phyloP scores from a whole-genome alignment of 768 basidiomycete genomes.

The Pholiota molesta region DNA sequence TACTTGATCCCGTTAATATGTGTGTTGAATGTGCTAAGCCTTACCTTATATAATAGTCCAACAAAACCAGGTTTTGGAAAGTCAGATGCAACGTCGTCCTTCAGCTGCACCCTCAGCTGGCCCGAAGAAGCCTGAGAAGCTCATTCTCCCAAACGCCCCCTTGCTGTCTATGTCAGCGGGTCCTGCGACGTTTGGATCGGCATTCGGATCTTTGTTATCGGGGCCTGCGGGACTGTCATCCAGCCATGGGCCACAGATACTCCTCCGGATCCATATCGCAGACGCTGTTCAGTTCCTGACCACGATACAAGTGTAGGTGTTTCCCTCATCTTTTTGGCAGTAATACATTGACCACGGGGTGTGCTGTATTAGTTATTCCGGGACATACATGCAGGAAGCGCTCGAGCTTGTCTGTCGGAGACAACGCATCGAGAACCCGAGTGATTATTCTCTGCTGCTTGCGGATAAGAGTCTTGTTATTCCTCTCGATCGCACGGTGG shows the following conservation, averaged over 20 bases:
- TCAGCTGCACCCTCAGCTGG: constrained; percentile 45
- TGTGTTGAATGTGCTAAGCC: neutral
- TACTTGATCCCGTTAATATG: neutral
- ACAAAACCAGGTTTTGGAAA: constrained; percentile 83
- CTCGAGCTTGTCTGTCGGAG: constrained; percentile 82
- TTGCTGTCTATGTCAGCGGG: constrained; percentile 34
- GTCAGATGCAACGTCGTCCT: constrained; percentile 81
- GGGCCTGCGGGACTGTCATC: constrained; percentile 70
- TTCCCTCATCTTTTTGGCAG: neutral
- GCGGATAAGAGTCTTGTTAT: constrained; percentile 73
- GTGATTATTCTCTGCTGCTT: constrained; percentile 83
- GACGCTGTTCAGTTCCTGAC: constrained; percentile 87
- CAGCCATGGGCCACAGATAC: constrained; percentile 78
- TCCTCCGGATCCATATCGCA: constrained; percentile 80
- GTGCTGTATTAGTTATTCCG: constrained; percentile 60
- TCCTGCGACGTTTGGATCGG: constrained; percentile 50
- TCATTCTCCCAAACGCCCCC: constrained; percentile 35
- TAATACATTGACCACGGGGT: neutral
- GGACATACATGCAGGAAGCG: constrained; percentile 97
- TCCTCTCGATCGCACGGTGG: constrained; percentile 93
- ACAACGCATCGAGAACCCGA: constrained; percentile 65
- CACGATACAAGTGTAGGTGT: constrained; percentile 85
- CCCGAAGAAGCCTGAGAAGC: constrained; percentile 59
- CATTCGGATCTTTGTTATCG: constrained; percentile 53
- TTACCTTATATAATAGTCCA: constrained; percentile 34